These are phyloP conservation scores for Gillenia trifoliata DNA, from an alignment of 306 rosid species.

Conservation along the genomic window DNA sequence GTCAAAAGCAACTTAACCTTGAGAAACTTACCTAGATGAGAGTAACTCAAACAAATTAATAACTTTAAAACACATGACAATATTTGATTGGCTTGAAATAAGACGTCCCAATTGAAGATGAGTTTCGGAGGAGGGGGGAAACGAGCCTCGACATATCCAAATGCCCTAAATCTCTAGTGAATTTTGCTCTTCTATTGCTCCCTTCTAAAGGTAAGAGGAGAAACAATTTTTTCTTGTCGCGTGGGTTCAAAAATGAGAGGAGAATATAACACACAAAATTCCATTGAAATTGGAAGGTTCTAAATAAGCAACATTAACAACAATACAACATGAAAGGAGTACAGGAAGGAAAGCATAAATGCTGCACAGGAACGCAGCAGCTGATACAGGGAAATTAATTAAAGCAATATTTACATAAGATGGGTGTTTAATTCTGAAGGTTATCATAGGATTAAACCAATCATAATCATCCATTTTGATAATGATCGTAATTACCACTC, in stretches of 20 bases:
- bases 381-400: neutral
- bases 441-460: neutral
- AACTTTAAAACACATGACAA: too few species aligned
- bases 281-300: neutral
- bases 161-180: too few species aligned
- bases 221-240: too few species aligned
- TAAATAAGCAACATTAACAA: neutral
- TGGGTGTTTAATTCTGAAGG: neutral
- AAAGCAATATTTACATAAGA: neutral
- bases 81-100: too few species aligned
- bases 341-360: neutral
- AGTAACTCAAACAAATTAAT: too few species aligned
- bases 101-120: too few species aligned
- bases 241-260: neutral
- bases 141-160: too few species aligned
- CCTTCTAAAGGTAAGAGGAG: too few species aligned
- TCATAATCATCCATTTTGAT: neutral
- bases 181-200: too few species aligned
- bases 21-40: too few species aligned
- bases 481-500: neutral
- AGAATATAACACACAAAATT: neutral
- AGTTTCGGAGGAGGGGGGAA: too few species aligned
- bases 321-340: neutral
- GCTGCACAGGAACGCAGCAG: neutral
- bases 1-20: too few species aligned